Base-by-base conservation (phyloP, 2,329 filamentous ascomycete genomes). In the Exophiala spinifera region DNA sequence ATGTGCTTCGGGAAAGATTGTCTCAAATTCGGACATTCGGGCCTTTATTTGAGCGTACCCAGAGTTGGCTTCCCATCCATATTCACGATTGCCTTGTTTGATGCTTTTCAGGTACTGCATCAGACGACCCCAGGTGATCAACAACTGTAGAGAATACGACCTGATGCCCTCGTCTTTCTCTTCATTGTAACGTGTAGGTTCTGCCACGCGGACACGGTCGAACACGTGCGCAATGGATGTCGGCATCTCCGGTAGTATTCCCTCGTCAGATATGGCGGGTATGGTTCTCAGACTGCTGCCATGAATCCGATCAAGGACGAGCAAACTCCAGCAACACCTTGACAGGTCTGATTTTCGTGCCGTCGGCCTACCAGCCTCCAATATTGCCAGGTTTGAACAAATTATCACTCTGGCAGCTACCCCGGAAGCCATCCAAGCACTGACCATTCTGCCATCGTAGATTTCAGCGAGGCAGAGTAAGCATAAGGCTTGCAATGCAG, bases 221-320 rank as follows among this genome's bases (percentile, higher is more conserved):
- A 31, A 31, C 3, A 11, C 28, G 28, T 11, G 17, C 36, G 36
- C 14, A 5, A 42, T 42, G 11, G 21, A 49, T 3, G 47, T 28
- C 8, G 57, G 60, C 39, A 53, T 55, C 31, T 58, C 57, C 19
- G 59, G 59, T 8, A 57, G 40, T 21, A 49, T 49, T 6, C 37
- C 40, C 39, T 58, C 55, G 5, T 52, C 53, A 28, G 42, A 46
- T 14, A 62, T 51, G 33, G 57, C 53, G 1, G 51, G 49, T 15
- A 57, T 25, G 10, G 46, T 46, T 25, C 46, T 52, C 17, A 60
- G 57, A 33, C 60, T 60, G 40, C 45, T 56, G 13, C 57, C 57
- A 37, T 62, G 59, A 15, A 57, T 62, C 23, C 53, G 55, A 46
- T 62, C 60, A 25, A 62, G 57, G 15, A 58, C 49, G 45, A 58